phyloP scores from a whole-genome alignment of 1,284 basidiomycete genomes.

The Marasmius fiardii region DNA sequence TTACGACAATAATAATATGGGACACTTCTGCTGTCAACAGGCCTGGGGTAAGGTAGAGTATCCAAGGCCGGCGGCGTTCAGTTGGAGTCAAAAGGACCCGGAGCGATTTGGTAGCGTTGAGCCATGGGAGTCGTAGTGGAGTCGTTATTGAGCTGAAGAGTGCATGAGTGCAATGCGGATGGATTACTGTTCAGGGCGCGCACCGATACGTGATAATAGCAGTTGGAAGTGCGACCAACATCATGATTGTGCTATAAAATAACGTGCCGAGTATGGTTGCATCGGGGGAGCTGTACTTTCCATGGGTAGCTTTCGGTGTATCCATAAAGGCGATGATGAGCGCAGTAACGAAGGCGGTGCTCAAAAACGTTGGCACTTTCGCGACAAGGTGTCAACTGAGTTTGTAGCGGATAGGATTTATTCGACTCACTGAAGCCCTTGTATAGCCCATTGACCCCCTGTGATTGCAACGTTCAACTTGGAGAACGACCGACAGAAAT shows the following conservation, averaged over 20 bases:
- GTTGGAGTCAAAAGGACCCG: slow-evolving; percentile 79
- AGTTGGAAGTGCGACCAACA: slow-evolving; percentile 78
- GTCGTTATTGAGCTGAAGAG: slow-evolving; percentile 75
- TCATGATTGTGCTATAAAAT: slow-evolving; percentile 59
- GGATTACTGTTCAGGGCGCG: slow-evolving; percentile 16
- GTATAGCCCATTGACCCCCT: slow-evolving; percentile 80
- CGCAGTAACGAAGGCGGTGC: slow-evolving; percentile 54
- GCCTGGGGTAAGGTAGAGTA: slow-evolving; percentile 82
- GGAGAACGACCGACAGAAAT: not conserved
- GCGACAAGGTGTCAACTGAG: not conserved
- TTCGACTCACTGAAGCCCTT: slow-evolving; percentile 77
- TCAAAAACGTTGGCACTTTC: slow-evolving; percentile 72
- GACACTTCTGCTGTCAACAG: slow-evolving; percentile 66
- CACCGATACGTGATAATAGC: slow-evolving; percentile 80
- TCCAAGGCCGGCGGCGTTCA: slow-evolving; percentile 77
- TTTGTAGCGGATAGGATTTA: not conserved
- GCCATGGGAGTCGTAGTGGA: slow-evolving; percentile 75
- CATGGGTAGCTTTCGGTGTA: slow-evolving; percentile 51
- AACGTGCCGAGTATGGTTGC: slow-evolving; percentile 63
- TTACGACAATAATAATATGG: slow-evolving; percentile 57
- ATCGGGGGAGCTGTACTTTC: slow-evolving; percentile 69
- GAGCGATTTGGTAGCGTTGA: slow-evolving; percentile 59
- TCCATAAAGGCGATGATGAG: slow-evolving; percentile 58
- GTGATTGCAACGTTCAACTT: slow-evolving; percentile 6
- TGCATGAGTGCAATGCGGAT: slow-evolving; percentile 3